These are phyloP conservation scores for Saccharomycopsis fermentans DNA, from an alignment of 805 yeast species.

Conservation along the genomic window DNA sequence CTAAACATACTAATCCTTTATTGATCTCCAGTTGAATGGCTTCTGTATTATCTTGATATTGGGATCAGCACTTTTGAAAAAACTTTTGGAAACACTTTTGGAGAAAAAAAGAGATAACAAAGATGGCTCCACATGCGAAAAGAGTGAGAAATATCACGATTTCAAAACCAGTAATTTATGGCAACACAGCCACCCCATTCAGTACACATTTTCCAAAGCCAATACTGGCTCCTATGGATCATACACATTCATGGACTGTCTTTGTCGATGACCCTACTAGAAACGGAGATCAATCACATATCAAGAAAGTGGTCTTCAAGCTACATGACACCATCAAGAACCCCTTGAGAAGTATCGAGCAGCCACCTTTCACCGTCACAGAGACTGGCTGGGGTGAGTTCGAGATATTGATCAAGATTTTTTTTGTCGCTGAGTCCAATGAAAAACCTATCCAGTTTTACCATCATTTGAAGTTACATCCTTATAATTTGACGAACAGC, in stretches of 20 bases:
- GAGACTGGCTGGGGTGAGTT: slow-evolving; percentile 99
- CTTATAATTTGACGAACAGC: slow-evolving; percentile 37
- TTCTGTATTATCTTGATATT: background rate
- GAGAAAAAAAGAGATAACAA: background rate
- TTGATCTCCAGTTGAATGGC: too few relatives aligned
- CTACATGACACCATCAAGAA: slow-evolving; percentile 89
- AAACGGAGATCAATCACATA: slow-evolving; percentile 68
- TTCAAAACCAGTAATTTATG: slow-evolving; percentile 70
- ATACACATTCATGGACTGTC: slow-evolving; percentile 93
- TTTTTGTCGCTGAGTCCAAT: slow-evolving; percentile 74
- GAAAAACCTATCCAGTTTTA: slow-evolving; percentile 81
- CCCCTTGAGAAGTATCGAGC: slow-evolving; percentile 75
- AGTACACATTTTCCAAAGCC: slow-evolving; percentile 39
- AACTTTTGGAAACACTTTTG: too few relatives aligned
- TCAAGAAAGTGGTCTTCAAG: slow-evolving; percentile 88
- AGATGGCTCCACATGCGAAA: slow-evolving; percentile 18
- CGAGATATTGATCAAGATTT: slow-evolving; percentile 80
- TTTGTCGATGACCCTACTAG: slow-evolving; percentile 70
- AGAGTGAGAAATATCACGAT: slow-evolving; percentile 43
- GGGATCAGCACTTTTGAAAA: too few relatives aligned
- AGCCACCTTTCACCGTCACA: slow-evolving; percentile 89
- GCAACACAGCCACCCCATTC: slow-evolving; percentile 68
- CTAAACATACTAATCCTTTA: background rate
- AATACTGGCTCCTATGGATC: slow-evolving; percentile 67
- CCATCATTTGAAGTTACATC: slow-evolving; percentile 88